phyloP scores from a whole-genome alignment of 768 basidiomycete genomes.

The Leucosporidium yakuticum region DNA sequence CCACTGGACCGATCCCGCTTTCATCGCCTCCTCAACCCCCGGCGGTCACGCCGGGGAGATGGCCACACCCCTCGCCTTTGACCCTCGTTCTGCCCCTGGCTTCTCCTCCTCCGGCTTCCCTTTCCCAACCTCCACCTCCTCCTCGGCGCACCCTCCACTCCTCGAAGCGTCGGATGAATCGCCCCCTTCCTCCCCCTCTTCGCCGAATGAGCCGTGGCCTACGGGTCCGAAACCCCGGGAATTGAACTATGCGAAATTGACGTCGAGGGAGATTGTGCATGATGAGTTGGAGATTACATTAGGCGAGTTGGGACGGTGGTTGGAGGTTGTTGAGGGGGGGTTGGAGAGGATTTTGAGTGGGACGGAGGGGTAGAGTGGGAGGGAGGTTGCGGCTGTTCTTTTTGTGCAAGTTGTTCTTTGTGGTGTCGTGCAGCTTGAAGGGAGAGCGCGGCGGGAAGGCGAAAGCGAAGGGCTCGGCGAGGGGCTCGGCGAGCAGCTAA shows the following conservation, averaged over 20 bases:
- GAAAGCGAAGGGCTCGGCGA: too few species aligned
- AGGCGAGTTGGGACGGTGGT: slow-evolving; percentile 68
- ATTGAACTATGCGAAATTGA: slow-evolving; percentile 60
- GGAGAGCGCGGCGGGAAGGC: too few species aligned
- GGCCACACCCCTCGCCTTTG: not conserved
- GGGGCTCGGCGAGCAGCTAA: too few species aligned
- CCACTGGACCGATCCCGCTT: too few species aligned
- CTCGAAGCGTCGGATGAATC: not conserved
- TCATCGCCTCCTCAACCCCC: too few species aligned
- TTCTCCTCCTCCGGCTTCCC: not conserved
- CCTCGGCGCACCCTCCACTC: not conserved
- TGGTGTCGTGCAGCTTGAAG: too few species aligned
- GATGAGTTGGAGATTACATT: slow-evolving; percentile 66
- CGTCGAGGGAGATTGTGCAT: slow-evolving; percentile 58
- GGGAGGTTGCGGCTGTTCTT: too few species aligned
- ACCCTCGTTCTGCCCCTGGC: not conserved
- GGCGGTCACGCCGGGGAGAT: not conserved
- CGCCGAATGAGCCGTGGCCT: slow-evolving; percentile 2
- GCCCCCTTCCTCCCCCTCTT: not conserved
- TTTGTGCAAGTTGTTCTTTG: too few species aligned
- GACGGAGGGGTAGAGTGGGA: not conserved
- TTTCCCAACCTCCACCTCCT: not conserved
- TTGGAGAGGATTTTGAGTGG: slow-evolving; percentile 55
- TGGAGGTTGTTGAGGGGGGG: slow-evolving; percentile 66
- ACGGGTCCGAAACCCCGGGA: slow-evolving; percentile 49